Evolutionary conservation across 352 stramenopile species (phyloP).

Genomic region (Phytophthora nicotianae): DNA sequence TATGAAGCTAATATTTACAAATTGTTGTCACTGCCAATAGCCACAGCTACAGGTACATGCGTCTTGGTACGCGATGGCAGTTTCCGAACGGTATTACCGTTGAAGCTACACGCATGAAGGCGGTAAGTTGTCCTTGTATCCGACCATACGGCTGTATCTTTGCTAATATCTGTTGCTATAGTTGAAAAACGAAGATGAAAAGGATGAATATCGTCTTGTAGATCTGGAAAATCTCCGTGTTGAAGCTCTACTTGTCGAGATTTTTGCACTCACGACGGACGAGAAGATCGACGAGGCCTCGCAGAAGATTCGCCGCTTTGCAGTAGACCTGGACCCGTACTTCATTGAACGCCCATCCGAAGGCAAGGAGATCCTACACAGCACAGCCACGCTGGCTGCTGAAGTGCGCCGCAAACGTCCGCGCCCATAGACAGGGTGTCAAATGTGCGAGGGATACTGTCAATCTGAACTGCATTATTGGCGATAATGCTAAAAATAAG

Average conservation of each 20-base stretch:
- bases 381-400: conserved; percentile 76
- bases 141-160: neutral
- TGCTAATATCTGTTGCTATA: conserved; percentile 17
- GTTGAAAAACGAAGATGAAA: conserved; percentile 82
- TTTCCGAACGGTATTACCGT: conserved; percentile 86
- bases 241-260: conserved; percentile 86
- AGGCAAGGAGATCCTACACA: conserved; percentile 86
- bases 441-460: neutral
- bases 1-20: conserved; percentile 4
- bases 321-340: conserved; percentile 82
- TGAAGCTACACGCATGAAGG: conserved; percentile 86
- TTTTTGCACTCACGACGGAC: conserved; percentile 83
- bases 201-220: conserved; percentile 85
- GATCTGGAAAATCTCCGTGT: conserved; percentile 85
- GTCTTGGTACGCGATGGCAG: conserved; percentile 81
- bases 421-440: conserved; percentile 47
- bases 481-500: conserved; percentile 8
- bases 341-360: conserved; percentile 85
- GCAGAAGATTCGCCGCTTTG: conserved; percentile 83
- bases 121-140: conserved; percentile 39
- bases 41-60: conserved; percentile 87
- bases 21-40: conserved; percentile 33
- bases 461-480: conserved; percentile 20
- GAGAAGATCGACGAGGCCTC: conserved; percentile 87
- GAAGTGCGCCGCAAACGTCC: conserved; percentile 82